Evolutionary conservation across 768 basidiomycete species (phyloP).

Genomic region (Pleurotus tuoliensis): DNA sequence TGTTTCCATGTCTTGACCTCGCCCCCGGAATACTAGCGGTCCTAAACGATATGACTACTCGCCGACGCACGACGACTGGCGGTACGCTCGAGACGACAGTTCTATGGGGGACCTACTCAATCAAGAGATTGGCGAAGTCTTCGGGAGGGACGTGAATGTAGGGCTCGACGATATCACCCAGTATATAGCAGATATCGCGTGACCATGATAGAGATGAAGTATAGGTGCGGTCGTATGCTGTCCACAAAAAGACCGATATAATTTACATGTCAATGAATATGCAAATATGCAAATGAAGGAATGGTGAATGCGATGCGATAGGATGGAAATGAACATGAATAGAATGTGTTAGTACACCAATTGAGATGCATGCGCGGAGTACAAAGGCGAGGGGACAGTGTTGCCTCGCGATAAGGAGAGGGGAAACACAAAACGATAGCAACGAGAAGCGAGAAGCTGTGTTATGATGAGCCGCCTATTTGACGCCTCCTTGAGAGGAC

Average conservation of each 20-base stretch:
- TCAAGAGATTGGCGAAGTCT: conserved; percentile 50
- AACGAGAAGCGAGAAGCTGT: too few relatives aligned
- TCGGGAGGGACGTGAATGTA: conserved; percentile 28
- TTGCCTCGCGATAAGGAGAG: too few relatives aligned
- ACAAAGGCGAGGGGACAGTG: too few relatives aligned
- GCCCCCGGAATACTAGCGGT: conserved; percentile 47
- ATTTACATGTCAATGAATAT: conserved; percentile 1
- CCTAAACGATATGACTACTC: conserved; percentile 90
- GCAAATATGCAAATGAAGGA: background rate
- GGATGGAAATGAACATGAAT: background rate
- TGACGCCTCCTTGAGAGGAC: conserved; percentile 59
- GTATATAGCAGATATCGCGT: too few relatives aligned
- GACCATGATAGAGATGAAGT: too few relatives aligned
- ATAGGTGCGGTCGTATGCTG: too few relatives aligned
- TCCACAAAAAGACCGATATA: conserved; percentile 3
- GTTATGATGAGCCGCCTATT: conserved; percentile 15
- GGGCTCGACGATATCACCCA: conserved; percentile 10
- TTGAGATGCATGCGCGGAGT: background rate
- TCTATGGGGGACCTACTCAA: conserved; percentile 62
- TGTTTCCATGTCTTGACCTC: background rate
- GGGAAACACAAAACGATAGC: too few relatives aligned
- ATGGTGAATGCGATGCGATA: background rate
- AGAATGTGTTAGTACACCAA: conserved; percentile 1
- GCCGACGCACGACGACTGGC: conserved; percentile 56
- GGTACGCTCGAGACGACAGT: conserved; percentile 67